Evolutionary conservation across 305 asterid genomes (phyloP).

Genomic region (Plantago lanceolata): DNA sequence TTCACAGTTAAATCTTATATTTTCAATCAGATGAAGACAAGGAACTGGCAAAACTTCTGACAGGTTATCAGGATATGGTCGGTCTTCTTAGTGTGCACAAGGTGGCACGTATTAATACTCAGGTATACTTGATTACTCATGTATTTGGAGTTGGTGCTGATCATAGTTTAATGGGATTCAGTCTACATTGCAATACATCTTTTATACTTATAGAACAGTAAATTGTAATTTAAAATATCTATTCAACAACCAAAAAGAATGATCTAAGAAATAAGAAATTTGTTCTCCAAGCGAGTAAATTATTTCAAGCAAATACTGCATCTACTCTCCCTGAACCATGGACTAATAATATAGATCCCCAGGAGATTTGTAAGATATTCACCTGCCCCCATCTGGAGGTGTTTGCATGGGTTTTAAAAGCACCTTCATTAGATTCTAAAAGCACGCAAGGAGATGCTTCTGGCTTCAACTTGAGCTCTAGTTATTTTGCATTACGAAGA

Average conservation of each 20-base stretch:
- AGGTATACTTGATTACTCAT: too few species aligned
- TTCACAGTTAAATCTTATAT: slow-evolving; percentile 20
- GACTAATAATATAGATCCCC: too few species aligned
- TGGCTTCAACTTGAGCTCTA: too few species aligned
- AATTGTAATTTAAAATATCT: background rate
- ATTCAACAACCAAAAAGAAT: background rate
- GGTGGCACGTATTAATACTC: slow-evolving; percentile 82
- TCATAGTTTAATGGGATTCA: slow-evolving; percentile 1
- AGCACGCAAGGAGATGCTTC: too few species aligned
- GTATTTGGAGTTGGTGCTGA: slow-evolving; percentile 8
- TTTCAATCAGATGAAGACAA: slow-evolving; percentile 75
- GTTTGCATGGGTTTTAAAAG: too few species aligned
- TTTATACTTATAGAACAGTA: background rate
- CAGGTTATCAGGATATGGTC: slow-evolving; percentile 92
- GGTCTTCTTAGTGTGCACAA: slow-evolving; percentile 88
- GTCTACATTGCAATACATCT: slow-evolving; percentile 3
- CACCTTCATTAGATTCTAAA: too few species aligned
- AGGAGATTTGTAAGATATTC: too few species aligned
- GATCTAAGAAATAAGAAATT: background rate
- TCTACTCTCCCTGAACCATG: too few species aligned
- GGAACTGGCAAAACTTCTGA: slow-evolving; percentile 89
- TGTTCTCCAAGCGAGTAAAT: background rate
- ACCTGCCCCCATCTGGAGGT: too few species aligned
- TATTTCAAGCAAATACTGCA: too few species aligned
- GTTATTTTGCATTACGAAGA: too few species aligned